phyloP scores from a whole-genome alignment of 1,139 yeast genomes.

The Ogataea hybrid region DNA sequence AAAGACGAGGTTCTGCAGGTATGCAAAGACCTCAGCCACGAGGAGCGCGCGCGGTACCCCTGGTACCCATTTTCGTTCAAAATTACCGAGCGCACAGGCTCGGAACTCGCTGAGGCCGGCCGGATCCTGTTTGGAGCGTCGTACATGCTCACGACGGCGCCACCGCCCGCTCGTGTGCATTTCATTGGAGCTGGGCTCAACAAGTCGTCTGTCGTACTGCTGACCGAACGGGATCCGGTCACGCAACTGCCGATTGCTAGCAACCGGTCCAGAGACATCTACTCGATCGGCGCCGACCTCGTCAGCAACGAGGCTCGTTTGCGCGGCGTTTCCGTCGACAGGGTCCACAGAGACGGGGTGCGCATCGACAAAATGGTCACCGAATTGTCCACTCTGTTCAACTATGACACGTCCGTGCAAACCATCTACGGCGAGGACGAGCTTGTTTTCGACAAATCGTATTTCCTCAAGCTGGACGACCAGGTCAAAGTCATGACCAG shows the following conservation, averaged over 20 bases:
- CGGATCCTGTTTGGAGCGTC: conserved; percentile 29
- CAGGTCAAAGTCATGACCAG: conserved; percentile 17
- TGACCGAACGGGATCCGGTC: conserved; percentile 17
- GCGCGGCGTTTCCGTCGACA: conserved; percentile 5
- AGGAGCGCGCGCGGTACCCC: conserved; percentile 12
- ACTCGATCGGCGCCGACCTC: conserved; percentile 14
- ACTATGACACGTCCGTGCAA: conserved; percentile 11
- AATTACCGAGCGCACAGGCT: conserved; percentile 15
- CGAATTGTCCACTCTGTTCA: conserved; percentile 9
- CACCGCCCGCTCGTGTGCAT: conserved; percentile 30
- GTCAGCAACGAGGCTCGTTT: conserved; percentile 16
- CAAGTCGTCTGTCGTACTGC: conserved; percentile 23
- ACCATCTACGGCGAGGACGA: conserved; percentile 10
- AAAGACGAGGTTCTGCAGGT: conserved; percentile 15
- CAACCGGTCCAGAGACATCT: conserved; percentile 12
- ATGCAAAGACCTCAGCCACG: conserved; percentile 14
- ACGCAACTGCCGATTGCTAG: conserved; percentile 11
- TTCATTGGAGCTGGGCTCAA: conserved; percentile 29
- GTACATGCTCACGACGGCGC: conserved; percentile 25
- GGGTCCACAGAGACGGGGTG: conserved; percentile 21
- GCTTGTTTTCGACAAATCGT: conserved; percentile 22
- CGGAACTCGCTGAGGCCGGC: conserved; percentile 25
- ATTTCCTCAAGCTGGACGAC: conserved; percentile 13
- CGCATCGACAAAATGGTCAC: conserved; percentile 15
- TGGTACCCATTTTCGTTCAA: conserved; percentile 25